These are phyloP conservation scores for Colletotrichum gigasporum DNA, from an alignment of 2,329 filamentous ascomycete genomes.

Conservation along the genomic window DNA sequence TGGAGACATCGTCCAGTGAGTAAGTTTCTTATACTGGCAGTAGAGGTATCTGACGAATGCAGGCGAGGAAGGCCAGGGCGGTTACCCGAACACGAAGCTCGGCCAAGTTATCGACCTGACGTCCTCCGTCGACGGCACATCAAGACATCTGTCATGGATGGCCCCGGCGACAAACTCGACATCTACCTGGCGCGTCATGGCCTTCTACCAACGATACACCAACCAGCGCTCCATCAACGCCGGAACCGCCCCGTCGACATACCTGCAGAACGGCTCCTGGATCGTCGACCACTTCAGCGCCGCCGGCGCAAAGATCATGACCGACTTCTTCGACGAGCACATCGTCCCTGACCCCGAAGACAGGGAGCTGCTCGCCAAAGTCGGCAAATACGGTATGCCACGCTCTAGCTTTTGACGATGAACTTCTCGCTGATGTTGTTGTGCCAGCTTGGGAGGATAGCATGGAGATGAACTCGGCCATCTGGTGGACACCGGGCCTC, in stretches of 20 bases:
- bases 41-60: no score
- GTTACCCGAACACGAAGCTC: no score
- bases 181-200: constrained; percentile 32
- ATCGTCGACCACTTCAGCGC: constrained; percentile 39
- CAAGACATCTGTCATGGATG: constrained; percentile 24
- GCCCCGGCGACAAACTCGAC: constrained; percentile 5
- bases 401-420: neutral
- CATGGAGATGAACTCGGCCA: constrained; percentile 36
- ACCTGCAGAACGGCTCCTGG: constrained; percentile 38
- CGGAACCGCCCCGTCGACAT: constrained; percentile 18
- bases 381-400: constrained; percentile 35
- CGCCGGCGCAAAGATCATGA: constrained; percentile 35
- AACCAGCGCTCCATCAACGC: constrained; percentile 35
- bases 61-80: no score
- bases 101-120: constrained; percentile 16
- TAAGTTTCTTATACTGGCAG: no score
- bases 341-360: constrained; percentile 33
- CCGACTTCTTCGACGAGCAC: constrained; percentile 37
- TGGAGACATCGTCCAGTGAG: no score
- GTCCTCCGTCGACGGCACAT: neutral
- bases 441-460: constrained; percentile 38
- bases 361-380: constrained; percentile 20
- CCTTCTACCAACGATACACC: constrained; percentile 35
- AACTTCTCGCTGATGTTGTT: no score
- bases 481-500: constrained; percentile 37